These are phyloP conservation scores for Cladosporium sp. DNA, from an alignment of 2,329 filamentous ascomycete species.

Conservation along the genomic window DNA sequence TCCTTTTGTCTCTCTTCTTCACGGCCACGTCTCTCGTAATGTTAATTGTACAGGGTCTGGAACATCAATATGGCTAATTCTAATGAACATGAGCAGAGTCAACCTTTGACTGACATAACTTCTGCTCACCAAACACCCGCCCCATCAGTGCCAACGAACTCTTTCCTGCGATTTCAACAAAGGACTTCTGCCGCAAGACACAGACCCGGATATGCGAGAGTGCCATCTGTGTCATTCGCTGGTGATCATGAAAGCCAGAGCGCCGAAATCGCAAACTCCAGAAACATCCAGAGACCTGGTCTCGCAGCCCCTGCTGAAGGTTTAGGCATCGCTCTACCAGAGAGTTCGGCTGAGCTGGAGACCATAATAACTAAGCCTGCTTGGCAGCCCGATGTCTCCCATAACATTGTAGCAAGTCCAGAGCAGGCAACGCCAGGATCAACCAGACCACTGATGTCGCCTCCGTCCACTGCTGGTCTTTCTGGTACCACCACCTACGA, in stretches of 20 bases:
- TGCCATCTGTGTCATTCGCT: slow-evolving; percentile 38
- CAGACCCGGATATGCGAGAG: slow-evolving; percentile 39
- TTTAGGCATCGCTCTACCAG: slow-evolving; percentile 35
- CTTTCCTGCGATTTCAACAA: slow-evolving; percentile 10
- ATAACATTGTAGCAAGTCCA: background rate
- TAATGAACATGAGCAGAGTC: slow-evolving; percentile 2
- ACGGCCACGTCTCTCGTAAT: background rate
- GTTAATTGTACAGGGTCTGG: background rate
- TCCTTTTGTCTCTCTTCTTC: background rate
- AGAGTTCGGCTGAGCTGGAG: background rate
- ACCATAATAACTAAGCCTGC: background rate
- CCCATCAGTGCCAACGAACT: background rate
- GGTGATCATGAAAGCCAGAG: slow-evolving; percentile 37
- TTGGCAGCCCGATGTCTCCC: background rate
- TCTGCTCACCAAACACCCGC: background rate
- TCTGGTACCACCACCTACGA: slow-evolving; percentile 30
- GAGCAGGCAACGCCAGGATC: slow-evolving; percentile 22
- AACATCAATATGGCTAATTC: background rate
- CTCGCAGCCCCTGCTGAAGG: slow-evolving; percentile 29
- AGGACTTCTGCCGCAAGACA: slow-evolving; percentile 25
- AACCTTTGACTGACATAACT: background rate
- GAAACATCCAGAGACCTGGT: slow-evolving; percentile 27
- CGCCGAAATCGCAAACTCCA: slow-evolving; percentile 34
- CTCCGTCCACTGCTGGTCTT: slow-evolving; percentile 28
- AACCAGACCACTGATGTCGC: slow-evolving; percentile 24